Base-by-base conservation (phyloP, 306 rosid species). In the Pyrus bretschneideri region DNA sequence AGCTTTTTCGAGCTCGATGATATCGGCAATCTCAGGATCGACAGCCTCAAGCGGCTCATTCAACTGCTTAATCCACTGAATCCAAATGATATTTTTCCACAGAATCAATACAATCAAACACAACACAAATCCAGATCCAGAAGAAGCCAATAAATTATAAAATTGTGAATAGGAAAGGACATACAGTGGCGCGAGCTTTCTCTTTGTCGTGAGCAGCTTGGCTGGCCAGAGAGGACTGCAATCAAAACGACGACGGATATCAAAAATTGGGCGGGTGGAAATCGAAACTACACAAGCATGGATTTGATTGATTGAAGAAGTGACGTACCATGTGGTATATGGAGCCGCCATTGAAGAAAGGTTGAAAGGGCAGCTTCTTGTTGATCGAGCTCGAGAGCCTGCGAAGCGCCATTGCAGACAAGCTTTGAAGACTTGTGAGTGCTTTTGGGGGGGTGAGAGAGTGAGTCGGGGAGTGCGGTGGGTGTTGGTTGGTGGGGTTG, bases 1-100 rank as follows among this genome's bases (percentile, higher is more conserved):
- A 83, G 93, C 87, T 65, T 93, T 93, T 74, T 93, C 98, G 22
- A 88, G 98, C 78, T 93, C 97, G 46, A 93, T 93, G 35, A 93
- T 91, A 74, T 93, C 88, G 0, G 89, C 80, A 79, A 90, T 79
- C 80, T 91, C 94, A 58, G 98, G 91, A 85, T 93, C 98, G 31
- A 93, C 74, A 29, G 52, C 90, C 76, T 87, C 93, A 42, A 93
- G 86, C 55, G 96, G 91, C 25, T 82, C 98, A 69, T 93, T 93
- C 72, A 93, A 89, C 78, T 93, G 96, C 72, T 88, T 86, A 76
- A 90, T 85, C 98, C 97, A 91, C 98, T 93, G 84, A 67, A 81
- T 22, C 27, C 69, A 40, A 27, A 72, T 22, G 31, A n/a, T 5
- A 49, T 14, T 49, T 49, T 49, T 57, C 13, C 27, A 57, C 55